These are phyloP conservation scores for Triglochin maritima DNA, from an alignment of 106 monocot genomes.

Conservation along the genomic window DNA sequence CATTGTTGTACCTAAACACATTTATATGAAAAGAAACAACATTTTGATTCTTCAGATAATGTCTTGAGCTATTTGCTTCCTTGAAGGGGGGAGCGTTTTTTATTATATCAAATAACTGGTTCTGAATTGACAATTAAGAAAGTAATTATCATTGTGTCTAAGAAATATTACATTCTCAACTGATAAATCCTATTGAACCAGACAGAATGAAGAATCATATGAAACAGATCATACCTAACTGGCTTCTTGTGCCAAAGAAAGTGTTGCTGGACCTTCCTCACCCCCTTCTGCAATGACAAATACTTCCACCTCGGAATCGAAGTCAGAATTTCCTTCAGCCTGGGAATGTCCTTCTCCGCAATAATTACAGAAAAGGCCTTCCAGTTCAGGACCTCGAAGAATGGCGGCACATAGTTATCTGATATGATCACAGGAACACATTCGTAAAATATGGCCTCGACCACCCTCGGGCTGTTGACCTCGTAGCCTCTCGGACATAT, in stretches of 20 bases:
- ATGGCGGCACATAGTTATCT: slow-evolving; percentile 51
- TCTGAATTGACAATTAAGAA: too few species aligned
- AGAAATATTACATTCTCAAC: background rate
- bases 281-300: slow-evolving; percentile 33
- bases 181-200: slow-evolving; percentile 10
- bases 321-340: slow-evolving; percentile 44
- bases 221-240: slow-evolving; percentile 17
- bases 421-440: slow-evolving; percentile 55
- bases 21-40: too few species aligned
- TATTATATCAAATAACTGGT: too few species aligned
- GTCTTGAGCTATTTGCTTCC: too few species aligned
- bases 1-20: too few species aligned
- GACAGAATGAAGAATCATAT: slow-evolving; percentile 24
- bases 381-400: slow-evolving; percentile 63
- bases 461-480: too few species aligned
- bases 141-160: too few species aligned
- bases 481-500: slow-evolving; percentile 51
- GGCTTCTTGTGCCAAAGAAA: slow-evolving; percentile 16
- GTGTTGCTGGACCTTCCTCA: slow-evolving; percentile 16
- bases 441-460: slow-evolving; percentile 24
- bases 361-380: slow-evolving; percentile 44
- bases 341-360: slow-evolving; percentile 37
- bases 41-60: too few species aligned
- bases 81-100: too few species aligned
- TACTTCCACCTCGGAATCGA: slow-evolving; percentile 44